Evolutionary conservation across 805 yeast genomes (phyloP).

Genomic region (Barnettozyma pratensis): DNA sequence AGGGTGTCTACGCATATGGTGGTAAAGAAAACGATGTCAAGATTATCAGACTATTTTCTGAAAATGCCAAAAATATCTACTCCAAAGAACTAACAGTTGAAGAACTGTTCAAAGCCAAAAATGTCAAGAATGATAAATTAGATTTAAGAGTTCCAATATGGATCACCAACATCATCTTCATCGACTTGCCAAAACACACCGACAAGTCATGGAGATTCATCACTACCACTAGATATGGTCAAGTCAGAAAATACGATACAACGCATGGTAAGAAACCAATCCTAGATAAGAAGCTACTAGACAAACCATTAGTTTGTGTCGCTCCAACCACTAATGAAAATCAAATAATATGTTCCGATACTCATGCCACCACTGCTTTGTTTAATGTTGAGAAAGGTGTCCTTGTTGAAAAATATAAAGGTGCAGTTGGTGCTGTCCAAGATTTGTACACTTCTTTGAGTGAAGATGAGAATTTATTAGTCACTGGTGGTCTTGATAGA

Average conservation of each 20-base stretch:
- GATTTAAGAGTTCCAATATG: slow-evolving; percentile 82
- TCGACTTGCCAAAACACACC: slow-evolving; percentile 29
- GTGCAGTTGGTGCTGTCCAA: slow-evolving; percentile 68
- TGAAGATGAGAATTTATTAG: slow-evolving; percentile 41
- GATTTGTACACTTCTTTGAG: slow-evolving; percentile 21
- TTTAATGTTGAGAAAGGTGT: slow-evolving; percentile 47
- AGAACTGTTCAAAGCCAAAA: slow-evolving; percentile 63
- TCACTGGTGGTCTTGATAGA: slow-evolving; percentile 84
- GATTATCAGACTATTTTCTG: slow-evolving; percentile 34
- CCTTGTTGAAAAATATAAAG: slow-evolving; percentile 66
- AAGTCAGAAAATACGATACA: slow-evolving; percentile 69
- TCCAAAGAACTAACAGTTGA: slow-evolving; percentile 23
- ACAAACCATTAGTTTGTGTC: slow-evolving; percentile 44
- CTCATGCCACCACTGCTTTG: slow-evolving; percentile 58
- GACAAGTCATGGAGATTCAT: slow-evolving; percentile 45
- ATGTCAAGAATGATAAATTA: slow-evolving; percentile 73
- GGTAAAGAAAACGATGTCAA: slow-evolving; percentile 79
- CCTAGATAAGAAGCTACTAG: slow-evolving; percentile 46
- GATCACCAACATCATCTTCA: slow-evolving; percentile 54
- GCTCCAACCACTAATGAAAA: slow-evolving; percentile 22
- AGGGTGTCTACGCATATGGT: slow-evolving; percentile 67
- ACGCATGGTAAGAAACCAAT: slow-evolving; percentile 64
- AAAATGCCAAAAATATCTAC: slow-evolving; percentile 14
- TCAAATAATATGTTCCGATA: slow-evolving; percentile 65
- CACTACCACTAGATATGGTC: slow-evolving; percentile 71